Conservation (phyloP, 495 filamentous ascomycete genomes). For the Penicillium fimorum region DNA sequence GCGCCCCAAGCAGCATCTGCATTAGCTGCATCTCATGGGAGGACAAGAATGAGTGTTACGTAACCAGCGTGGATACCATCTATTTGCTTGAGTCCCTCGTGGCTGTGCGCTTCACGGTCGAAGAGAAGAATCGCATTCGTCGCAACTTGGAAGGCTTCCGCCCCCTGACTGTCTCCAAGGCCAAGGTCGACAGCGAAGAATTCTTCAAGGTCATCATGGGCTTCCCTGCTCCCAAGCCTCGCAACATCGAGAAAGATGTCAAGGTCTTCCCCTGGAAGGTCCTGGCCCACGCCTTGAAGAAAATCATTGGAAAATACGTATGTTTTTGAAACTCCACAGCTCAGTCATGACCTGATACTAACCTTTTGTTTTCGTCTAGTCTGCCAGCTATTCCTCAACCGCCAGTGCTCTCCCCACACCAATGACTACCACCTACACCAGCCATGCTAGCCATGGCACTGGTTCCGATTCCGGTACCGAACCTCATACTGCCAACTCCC, state of each 20-base stretch:
- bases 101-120: constrained; percentile 78
- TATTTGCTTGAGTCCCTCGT: constrained; percentile 86
- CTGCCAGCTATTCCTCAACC: constrained; percentile 53
- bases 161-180: constrained; percentile 87
- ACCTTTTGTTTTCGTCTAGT: constrained; percentile 29
- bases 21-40: constrained; percentile 94
- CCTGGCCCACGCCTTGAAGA: constrained; percentile 77
- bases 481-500: constrained; percentile 40
- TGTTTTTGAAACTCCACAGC: constrained; percentile 34
- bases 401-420: constrained; percentile 43
- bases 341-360: constrained; percentile 10
- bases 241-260: constrained; percentile 98
- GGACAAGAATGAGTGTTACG: constrained; percentile 82
- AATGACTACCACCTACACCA: constrained; percentile 37
- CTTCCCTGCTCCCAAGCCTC: constrained; percentile 90
- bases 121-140: constrained; percentile 97
- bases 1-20: constrained; percentile 69
- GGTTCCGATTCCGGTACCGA: constrained; percentile 46
- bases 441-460: constrained; percentile 26
- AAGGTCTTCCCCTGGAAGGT: constrained; percentile 97
- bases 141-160: constrained; percentile 91
- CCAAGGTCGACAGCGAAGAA: constrained; percentile 84
- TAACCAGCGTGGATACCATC: constrained; percentile 97
- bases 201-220: constrained; percentile 99
- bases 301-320: constrained; percentile 98